Evolutionary conservation across 2,329 filamentous ascomycete genomes (phyloP).

Genomic region (Epichloe bromicola): DNA sequence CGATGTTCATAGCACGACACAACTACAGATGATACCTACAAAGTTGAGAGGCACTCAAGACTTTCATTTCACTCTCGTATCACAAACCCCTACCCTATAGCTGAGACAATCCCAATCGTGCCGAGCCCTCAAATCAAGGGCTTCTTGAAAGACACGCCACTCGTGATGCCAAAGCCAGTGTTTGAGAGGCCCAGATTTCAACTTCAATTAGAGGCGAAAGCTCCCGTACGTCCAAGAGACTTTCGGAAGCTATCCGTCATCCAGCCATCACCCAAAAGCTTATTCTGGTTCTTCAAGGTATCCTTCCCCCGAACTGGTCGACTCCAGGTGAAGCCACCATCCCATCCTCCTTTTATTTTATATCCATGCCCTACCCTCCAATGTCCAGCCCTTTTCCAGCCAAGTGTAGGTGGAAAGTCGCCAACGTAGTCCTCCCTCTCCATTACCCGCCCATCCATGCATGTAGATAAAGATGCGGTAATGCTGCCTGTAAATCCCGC

Average conservation of each 20-base stretch:
- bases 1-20: too few species aligned
- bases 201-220: slow-evolving; percentile 1
- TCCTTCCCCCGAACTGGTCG: neutral
- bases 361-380: neutral
- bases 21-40: too few species aligned
- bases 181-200: neutral
- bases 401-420: neutral
- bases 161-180: neutral
- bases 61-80: too few species aligned
- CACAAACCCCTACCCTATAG: too few species aligned
- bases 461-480: neutral
- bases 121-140: too few species aligned
- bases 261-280: neutral
- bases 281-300: neutral
- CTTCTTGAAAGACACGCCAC: neutral
- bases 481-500: neutral
- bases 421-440: neutral
- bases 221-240: neutral
- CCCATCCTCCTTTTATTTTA: neutral
- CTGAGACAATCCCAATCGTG: too few species aligned
- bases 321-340: neutral
- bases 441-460: neutral
- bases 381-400: neutral
- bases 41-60: too few species aligned
- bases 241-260: neutral